Evolutionary conservation across 345 rosid genomes (phyloP).

Genomic region (Bruguiera sexangula): DNA sequence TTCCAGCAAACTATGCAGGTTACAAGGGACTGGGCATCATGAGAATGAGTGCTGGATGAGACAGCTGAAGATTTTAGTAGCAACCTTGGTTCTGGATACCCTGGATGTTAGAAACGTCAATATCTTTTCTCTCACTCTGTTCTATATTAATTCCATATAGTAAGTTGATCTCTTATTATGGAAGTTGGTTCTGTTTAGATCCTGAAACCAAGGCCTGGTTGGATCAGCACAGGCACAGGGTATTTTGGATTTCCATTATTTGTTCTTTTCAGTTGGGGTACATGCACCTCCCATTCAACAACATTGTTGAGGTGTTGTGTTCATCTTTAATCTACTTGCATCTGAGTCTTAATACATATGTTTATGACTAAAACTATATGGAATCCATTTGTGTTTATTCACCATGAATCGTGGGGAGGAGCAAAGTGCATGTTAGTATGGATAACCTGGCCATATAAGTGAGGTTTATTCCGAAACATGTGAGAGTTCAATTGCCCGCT

Average conservation of each 20-base stretch:
- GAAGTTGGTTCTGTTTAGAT: constrained; percentile 43
- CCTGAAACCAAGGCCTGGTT: constrained; percentile 91
- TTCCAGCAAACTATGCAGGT: constrained; percentile 45
- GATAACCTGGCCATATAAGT: background rate
- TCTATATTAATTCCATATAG: background rate
- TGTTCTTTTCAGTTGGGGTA: constrained; percentile 96
- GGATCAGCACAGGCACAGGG: constrained; percentile 54
- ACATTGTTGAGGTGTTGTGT: constrained; percentile 68
- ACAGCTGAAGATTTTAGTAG: constrained; percentile 59
- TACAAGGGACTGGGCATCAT: constrained; percentile 81
- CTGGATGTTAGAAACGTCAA: constrained; percentile 61
- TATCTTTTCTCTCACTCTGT: background rate
- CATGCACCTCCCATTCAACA: constrained; percentile 66
- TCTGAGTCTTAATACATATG: background rate
- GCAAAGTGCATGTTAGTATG: background rate
- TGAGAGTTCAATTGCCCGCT: background rate
- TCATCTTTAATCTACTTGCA: constrained; percentile 28
- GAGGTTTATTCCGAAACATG: background rate
- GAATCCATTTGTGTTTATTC: background rate
- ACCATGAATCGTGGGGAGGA: background rate
- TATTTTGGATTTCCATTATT: constrained; percentile 91
- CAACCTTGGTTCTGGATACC: constrained; percentile 94
- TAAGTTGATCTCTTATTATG: background rate
- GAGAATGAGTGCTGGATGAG: constrained; percentile 80
- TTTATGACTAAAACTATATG: too few species aligned